These are phyloP conservation scores for Voacanga thouarsii DNA, from an alignment of 257 asterid genomes.

Conservation along the genomic window DNA sequence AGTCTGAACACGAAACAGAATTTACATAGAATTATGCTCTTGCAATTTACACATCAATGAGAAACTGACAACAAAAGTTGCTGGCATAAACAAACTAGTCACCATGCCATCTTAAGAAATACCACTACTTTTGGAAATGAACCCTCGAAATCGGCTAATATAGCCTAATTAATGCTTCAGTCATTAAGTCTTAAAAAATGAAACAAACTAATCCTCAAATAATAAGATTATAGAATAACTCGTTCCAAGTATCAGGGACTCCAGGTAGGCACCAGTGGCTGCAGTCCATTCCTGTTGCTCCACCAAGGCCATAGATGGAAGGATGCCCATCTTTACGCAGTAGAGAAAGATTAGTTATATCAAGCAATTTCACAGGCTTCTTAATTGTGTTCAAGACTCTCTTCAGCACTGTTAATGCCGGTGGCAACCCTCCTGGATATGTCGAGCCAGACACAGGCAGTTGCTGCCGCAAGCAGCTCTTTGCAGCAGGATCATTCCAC, in stretches of 20 bases:
- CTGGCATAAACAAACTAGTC: neutral
- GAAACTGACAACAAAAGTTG: neutral
- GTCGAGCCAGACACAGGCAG: slow-evolving; percentile 50
- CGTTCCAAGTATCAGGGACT: slow-evolving; percentile 90
- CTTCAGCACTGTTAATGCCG: slow-evolving; percentile 54
- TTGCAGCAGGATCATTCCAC: slow-evolving; percentile 63
- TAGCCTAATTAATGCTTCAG: neutral
- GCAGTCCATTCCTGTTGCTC: slow-evolving; percentile 55
- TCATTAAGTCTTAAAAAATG: neutral
- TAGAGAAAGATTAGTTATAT: slow-evolving; percentile 65
- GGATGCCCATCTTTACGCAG: slow-evolving; percentile 90
- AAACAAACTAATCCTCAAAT: neutral
- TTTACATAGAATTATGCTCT: neutral
- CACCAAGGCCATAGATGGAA: slow-evolving; percentile 60
- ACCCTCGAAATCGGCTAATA: neutral
- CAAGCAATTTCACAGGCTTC: slow-evolving; percentile 54
- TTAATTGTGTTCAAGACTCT: slow-evolving; percentile 47
- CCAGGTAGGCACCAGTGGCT: slow-evolving; percentile 96
- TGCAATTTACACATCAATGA: neutral
- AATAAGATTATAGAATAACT: slow-evolving; percentile 59
- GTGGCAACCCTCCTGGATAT: slow-evolving; percentile 70
- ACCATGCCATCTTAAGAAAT: neutral
- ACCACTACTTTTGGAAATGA: neutral
- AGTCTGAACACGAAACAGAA: neutral
- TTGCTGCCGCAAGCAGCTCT: slow-evolving; percentile 48